A percentile compares a stretch with the other conserved stretches of the same genome.
Evolutionary conservation across 2,329 filamentous ascomycete genomes (phyloP).

Genomic region (Aureobasidium sp.): DNA sequence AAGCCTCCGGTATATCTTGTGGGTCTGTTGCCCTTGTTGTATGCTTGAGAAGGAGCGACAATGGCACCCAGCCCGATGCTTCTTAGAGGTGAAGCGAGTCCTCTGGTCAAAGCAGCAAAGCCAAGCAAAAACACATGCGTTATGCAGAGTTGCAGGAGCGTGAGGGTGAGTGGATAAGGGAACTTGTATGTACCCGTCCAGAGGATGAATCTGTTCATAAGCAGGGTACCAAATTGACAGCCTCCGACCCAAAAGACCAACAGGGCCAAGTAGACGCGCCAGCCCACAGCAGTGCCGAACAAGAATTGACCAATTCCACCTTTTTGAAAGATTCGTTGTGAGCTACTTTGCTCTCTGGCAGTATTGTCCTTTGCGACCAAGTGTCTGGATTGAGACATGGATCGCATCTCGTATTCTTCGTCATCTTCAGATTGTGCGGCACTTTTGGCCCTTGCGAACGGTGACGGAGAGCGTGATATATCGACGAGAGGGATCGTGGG

Average conservation of each 20-base stretch:
- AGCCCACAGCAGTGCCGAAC: constrained; percentile 40
- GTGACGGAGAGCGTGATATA: constrained; percentile 37
- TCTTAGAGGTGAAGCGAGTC: constrained; percentile 35
- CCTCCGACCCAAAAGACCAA: constrained; percentile 42
- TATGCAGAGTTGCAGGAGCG: constrained; percentile 43
- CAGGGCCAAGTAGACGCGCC: constrained; percentile 41
- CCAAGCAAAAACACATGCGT: constrained; percentile 42
- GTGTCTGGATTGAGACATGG: constrained; percentile 31
- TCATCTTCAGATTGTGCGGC: constrained; percentile 41
- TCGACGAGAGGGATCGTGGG: constrained; percentile 37
- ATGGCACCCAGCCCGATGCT: constrained; percentile 36
- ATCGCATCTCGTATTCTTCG: constrained; percentile 32
- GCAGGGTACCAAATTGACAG: constrained; percentile 38
- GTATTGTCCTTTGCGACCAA: constrained; percentile 29
- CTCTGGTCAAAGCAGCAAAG: constrained; percentile 41
- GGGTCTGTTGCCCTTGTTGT: constrained; percentile 9
- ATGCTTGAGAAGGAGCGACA: constrained; percentile 34
- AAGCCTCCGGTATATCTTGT: constrained; percentile 21
- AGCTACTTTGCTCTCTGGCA: constrained; percentile 26
- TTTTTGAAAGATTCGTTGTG: constrained; percentile 21
- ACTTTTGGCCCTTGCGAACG: constrained; percentile 35
- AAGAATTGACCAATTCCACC: constrained; percentile 43
- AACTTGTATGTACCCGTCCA: constrained; percentile 34
- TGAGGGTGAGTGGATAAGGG: constrained; percentile 44
- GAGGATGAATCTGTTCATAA: constrained; percentile 46